Percentiles rank a stretch among this genome's conserved stretches.
phyloP scores from a whole-genome alignment of 768 basidiomycete genomes.

The Pleurotus citrinopileatus region DNA sequence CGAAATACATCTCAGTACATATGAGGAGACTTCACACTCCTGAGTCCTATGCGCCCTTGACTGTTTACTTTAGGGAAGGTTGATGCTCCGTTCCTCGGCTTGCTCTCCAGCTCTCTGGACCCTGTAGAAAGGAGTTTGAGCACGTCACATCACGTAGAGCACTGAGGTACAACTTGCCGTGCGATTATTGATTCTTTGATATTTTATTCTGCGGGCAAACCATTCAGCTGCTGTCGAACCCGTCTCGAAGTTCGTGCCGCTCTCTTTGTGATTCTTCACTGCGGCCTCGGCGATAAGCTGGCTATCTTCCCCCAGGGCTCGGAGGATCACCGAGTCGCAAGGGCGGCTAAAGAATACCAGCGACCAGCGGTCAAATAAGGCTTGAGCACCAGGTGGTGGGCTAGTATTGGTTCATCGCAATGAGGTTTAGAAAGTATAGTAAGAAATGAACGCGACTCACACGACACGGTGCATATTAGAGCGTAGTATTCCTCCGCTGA shows the following conservation, averaged over 20 bases:
- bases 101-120: conserved; percentile 44
- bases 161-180: conserved; percentile 23
- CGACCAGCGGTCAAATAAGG: conserved; percentile 55
- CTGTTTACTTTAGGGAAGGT: background rate
- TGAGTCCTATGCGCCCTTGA: too few species aligned
- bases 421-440: background rate
- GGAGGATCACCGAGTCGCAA: conserved; percentile 47
- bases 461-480: conserved; percentile 66
- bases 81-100: conserved; percentile 41
- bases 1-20: too few species aligned
- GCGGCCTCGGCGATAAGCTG: conserved; percentile 44
- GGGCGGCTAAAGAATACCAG: conserved; percentile 69
- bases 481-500: conserved; percentile 62
- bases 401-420: conserved; percentile 31
- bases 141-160: background rate
- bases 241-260: conserved; percentile 27
- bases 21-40: too few species aligned
- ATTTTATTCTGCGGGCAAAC: conserved; percentile 41
- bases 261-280: conserved; percentile 25
- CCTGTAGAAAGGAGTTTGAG: conserved; percentile 20
- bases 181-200: conserved; percentile 42
- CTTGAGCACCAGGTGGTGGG: conserved; percentile 59
- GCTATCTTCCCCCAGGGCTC: conserved; percentile 51
- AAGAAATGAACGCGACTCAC: conserved; percentile 25
- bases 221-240: conserved; percentile 38